These are phyloP conservation scores for Hericium alpestre DNA, from an alignment of 768 basidiomycete genomes.

Conservation along the genomic window DNA sequence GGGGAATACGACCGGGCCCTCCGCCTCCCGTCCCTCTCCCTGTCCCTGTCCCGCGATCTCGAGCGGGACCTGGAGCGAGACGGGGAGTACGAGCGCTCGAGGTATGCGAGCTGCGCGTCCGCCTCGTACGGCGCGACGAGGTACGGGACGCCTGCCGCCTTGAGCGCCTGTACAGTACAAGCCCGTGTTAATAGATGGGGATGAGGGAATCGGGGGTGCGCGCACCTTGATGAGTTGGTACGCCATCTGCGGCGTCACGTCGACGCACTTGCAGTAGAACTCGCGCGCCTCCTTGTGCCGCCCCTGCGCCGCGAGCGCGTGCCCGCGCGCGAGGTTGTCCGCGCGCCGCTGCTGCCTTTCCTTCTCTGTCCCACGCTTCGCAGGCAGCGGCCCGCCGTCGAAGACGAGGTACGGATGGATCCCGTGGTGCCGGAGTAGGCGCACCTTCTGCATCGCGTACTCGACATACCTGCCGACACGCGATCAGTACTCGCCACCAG, in stretches of 20 bases:
- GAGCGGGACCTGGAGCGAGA: too few species aligned
- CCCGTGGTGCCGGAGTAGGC: conserved; percentile 73
- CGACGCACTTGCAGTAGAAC: conserved; percentile 80
- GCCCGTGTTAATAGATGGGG: neutral
- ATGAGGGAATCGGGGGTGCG: too few species aligned
- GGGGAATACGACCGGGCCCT: neutral
- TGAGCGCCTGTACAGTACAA: conserved; percentile 65
- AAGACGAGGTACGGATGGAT: conserved; percentile 90
- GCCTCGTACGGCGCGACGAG: conserved; percentile 98
- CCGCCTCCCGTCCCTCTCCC: conserved; percentile 20
- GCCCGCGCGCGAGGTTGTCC: conserved; percentile 67
- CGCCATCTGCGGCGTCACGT: conserved; percentile 96
- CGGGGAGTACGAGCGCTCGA: too few species aligned
- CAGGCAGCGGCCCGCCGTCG: conserved; percentile 91
- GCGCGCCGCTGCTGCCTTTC: conserved; percentile 68
- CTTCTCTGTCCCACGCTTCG: conserved; percentile 83
- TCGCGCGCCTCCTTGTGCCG: conserved; percentile 76
- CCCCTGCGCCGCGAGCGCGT: conserved; percentile 66
- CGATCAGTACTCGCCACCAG: neutral
- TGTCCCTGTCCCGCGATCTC: conserved; percentile 19
- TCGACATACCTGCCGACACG: conserved; percentile 89
- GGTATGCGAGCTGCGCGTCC: conserved; percentile 90
- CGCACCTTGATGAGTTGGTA: conserved; percentile 91
- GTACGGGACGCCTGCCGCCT: conserved; percentile 70
- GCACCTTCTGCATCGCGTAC: conserved; percentile 88